Conservation (phyloP, 2,329 filamentous ascomycete species). For the Monosporascus sp. region DNA sequence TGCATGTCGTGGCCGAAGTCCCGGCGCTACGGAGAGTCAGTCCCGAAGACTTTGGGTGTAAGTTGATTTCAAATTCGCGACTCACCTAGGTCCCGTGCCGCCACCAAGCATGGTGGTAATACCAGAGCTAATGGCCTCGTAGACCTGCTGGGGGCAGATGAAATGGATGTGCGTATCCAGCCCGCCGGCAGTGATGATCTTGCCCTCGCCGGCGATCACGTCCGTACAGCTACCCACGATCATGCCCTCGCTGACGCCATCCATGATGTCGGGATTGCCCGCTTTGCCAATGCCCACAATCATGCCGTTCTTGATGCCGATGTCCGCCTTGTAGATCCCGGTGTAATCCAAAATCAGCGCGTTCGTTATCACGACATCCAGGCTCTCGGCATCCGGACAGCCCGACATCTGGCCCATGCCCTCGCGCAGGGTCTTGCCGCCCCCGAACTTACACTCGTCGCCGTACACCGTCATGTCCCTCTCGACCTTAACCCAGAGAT, state of each 20-base stretch:
- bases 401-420: slow-evolving; percentile 93
- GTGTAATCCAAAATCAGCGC: slow-evolving; percentile 86
- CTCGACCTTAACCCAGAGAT: slow-evolving; percentile 88
- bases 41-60: no score
- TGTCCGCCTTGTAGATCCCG: slow-evolving; percentile 94
- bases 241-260: slow-evolving; percentile 72
- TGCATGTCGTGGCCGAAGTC: slow-evolving; percentile 89
- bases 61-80: neutral
- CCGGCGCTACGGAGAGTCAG: slow-evolving; percentile 54
- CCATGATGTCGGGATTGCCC: slow-evolving; percentile 96
- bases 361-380: slow-evolving; percentile 86
- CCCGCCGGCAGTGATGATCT: slow-evolving; percentile 86
- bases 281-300: slow-evolving; percentile 92
- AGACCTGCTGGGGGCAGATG: slow-evolving; percentile 87
- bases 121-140: slow-evolving; percentile 77
- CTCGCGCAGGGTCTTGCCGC: slow-evolving; percentile 87
- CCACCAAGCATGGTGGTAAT: slow-evolving; percentile 89
- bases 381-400: slow-evolving; percentile 60
- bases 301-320: slow-evolving; percentile 81
- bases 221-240: slow-evolving; percentile 85
- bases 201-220: slow-evolving; percentile 83
- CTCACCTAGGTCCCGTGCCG: slow-evolving; percentile 80
- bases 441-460: slow-evolving; percentile 92
- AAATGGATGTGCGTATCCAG: slow-evolving; percentile 90
- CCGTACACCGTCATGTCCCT: slow-evolving; percentile 79